phyloP scores from a whole-genome alignment of 1,284 basidiomycete genomes.

The Porogramme epimiltina region DNA sequence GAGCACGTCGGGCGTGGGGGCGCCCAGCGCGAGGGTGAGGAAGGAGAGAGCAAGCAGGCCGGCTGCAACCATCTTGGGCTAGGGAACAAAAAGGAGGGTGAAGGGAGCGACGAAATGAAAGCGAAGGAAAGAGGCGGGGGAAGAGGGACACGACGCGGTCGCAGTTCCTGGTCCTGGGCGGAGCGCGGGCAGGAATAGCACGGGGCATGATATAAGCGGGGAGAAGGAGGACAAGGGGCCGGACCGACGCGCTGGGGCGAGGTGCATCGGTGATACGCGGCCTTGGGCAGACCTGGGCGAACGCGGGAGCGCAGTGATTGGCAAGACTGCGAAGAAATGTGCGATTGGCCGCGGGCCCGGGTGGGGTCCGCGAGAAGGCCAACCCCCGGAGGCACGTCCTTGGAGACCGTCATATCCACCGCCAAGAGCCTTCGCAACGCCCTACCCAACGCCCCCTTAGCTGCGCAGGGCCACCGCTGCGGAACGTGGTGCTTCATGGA shows the following conservation, averaged over 20 bases:
- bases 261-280: too few species aligned
- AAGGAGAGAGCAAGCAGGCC: constrained; percentile 23
- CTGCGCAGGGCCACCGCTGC: too few species aligned
- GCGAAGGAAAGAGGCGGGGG: neutral
- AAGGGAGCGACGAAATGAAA: neutral
- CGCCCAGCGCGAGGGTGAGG: constrained; percentile 22
- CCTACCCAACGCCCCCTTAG: too few species aligned
- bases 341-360: neutral
- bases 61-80: constrained; percentile 26
- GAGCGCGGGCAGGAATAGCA: too few species aligned
- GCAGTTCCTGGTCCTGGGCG: too few species aligned
- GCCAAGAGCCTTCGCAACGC: neutral
- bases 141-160: neutral
- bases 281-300: too few species aligned
- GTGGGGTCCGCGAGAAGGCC: neutral
- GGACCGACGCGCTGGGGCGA: too few species aligned
- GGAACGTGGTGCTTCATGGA: too few species aligned
- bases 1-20: constrained; percentile 18
- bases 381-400: neutral
- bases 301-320: neutral
- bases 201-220: too few species aligned
- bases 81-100: neutral
- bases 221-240: neutral
- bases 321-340: neutral
- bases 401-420: constrained; percentile 6